Evolutionary conservation across 1,284 basidiomycete genomes (phyloP).

Genomic region (Papiliotrema fonsecae): DNA sequence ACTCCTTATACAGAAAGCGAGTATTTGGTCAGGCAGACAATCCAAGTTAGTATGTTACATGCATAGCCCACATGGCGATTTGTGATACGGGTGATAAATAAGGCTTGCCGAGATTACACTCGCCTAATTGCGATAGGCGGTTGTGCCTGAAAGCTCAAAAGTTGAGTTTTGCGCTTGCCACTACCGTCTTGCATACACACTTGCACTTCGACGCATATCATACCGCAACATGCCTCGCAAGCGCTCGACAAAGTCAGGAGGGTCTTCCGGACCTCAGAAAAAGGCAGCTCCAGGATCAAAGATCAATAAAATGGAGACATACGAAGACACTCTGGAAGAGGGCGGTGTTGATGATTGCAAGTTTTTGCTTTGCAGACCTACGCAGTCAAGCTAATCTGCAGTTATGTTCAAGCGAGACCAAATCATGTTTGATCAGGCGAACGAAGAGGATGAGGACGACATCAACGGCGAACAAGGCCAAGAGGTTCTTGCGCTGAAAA

Average conservation of each 20-base stretch:
- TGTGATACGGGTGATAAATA: too few relatives aligned
- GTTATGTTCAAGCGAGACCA: slow-evolving; percentile 59
- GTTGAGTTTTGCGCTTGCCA: not conserved
- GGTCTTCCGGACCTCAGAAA: slow-evolving; percentile 10
- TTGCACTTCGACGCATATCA: too few relatives aligned
- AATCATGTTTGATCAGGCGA: slow-evolving; percentile 65
- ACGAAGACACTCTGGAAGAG: slow-evolving; percentile 47
- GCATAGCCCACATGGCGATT: too few relatives aligned
- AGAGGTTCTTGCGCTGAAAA: slow-evolving; percentile 57
- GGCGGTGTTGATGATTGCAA: slow-evolving; percentile 49
- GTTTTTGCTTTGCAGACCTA: slow-evolving; percentile 9
- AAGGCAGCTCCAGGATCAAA: slow-evolving; percentile 21
- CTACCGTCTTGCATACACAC: too few relatives aligned
- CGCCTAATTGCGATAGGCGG: too few relatives aligned
- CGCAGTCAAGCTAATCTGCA: slow-evolving; percentile 6
- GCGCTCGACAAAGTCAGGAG: slow-evolving; percentile 4
- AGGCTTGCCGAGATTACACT: too few relatives aligned
- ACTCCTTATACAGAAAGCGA: slow-evolving; percentile 11
- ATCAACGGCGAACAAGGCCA: slow-evolving; percentile 50
- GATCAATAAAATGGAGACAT: slow-evolving; percentile 42
- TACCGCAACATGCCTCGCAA: slow-evolving; percentile 5
- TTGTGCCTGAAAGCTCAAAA: too few relatives aligned
- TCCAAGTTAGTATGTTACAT: slow-evolving; percentile 3
- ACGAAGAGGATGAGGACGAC: slow-evolving; percentile 51
- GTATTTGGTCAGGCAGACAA: slow-evolving; percentile 17